Conservation (phyloP, 495 filamentous ascomycete species). For the Cryomyces minteri region DNA sequence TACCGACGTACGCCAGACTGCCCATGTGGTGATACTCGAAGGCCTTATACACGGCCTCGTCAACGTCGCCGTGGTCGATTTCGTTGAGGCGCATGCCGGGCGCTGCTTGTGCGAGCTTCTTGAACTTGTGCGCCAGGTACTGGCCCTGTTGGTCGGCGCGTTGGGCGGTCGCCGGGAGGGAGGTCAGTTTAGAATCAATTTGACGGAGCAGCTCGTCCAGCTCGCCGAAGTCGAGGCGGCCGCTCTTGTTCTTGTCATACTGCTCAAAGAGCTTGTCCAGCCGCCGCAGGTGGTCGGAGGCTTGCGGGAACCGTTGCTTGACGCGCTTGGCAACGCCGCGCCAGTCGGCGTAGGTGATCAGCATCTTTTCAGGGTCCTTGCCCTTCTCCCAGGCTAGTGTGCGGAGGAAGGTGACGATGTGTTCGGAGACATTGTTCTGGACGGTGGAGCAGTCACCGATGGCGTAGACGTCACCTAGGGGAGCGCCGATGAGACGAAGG, state of each 20-base stretch:
- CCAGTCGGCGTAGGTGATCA: conserved; percentile 80
- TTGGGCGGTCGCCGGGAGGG: conserved; percentile 50
- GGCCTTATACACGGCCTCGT: conserved; percentile 84
- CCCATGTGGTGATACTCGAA: conserved; percentile 92
- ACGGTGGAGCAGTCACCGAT: conserved; percentile 96
- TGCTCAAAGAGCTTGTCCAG: conserved; percentile 76
- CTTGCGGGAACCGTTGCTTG: conserved; percentile 81
- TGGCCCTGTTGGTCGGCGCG: conserved; percentile 90
- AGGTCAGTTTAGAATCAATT: conserved; percentile 25
- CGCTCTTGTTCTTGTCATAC: conserved; percentile 84
- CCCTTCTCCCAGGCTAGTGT: conserved; percentile 84
- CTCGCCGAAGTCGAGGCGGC: conserved; percentile 86
- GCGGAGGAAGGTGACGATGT: conserved; percentile 76
- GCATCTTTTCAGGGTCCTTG: conserved; percentile 64
- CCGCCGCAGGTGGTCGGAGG: conserved; percentile 71
- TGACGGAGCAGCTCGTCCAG: conserved; percentile 73
- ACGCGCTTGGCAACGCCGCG: conserved; percentile 62
- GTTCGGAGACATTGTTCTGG: conserved; percentile 82
- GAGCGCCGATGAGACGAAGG: conserved; percentile 77
- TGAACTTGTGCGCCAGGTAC: conserved; percentile 88
- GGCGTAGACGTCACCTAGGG: conserved; percentile 87
- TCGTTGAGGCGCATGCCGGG: conserved; percentile 65
- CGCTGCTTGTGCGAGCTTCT: conserved; percentile 65
- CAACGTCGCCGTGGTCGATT: conserved; percentile 72
- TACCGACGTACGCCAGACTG: conserved; percentile 88